These are phyloP conservation scores for Penicillium egyptiacum DNA, from an alignment of 495 filamentous ascomycete species.

Conservation along the genomic window DNA sequence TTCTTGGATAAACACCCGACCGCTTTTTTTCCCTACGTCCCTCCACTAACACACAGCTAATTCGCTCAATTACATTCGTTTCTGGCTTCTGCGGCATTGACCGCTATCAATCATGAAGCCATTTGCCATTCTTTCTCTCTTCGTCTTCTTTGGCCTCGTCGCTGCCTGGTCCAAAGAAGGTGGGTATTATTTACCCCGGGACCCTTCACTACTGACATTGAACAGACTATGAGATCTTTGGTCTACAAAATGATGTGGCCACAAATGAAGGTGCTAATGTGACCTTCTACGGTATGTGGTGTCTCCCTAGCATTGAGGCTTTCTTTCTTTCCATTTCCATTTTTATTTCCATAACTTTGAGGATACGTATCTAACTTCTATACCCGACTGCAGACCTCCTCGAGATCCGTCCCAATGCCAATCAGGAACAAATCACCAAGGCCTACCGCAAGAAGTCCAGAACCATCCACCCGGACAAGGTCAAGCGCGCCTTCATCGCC, in stretches of 20 bases:
- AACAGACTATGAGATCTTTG: slow-evolving; percentile 95
- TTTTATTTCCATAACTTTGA: background rate
- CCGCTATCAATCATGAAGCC: slow-evolving; percentile 40
- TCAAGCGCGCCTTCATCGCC: slow-evolving; percentile 75
- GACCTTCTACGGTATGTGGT: slow-evolving; percentile 76
- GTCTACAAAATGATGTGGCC: slow-evolving; percentile 80
- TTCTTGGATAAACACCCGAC: slow-evolving; percentile 17
- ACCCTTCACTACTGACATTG: slow-evolving; percentile 13
- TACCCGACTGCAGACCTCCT: slow-evolving; percentile 63
- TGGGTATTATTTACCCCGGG: slow-evolving; percentile 34
- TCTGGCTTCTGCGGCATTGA: slow-evolving; percentile 29
- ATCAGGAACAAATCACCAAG: slow-evolving; percentile 86
- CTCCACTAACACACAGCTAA: slow-evolving; percentile 7
- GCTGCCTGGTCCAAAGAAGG: slow-evolving; percentile 86
- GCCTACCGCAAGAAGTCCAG: slow-evolving; percentile 86
- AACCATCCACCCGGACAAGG: slow-evolving; percentile 90
- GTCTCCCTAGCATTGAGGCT: background rate
- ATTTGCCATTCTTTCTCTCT: slow-evolving; percentile 31
- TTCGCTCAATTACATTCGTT: slow-evolving; percentile 6
- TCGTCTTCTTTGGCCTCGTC: slow-evolving; percentile 54
- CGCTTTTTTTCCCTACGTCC: slow-evolving; percentile 20
- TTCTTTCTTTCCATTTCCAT: background rate
- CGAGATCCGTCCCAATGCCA: slow-evolving; percentile 68
- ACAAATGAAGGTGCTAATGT: slow-evolving; percentile 72
- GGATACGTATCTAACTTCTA: slow-evolving; percentile 4